Conservation (phyloP, 495 filamentous ascomycete genomes). For the Aspergillus conjunctus region DNA sequence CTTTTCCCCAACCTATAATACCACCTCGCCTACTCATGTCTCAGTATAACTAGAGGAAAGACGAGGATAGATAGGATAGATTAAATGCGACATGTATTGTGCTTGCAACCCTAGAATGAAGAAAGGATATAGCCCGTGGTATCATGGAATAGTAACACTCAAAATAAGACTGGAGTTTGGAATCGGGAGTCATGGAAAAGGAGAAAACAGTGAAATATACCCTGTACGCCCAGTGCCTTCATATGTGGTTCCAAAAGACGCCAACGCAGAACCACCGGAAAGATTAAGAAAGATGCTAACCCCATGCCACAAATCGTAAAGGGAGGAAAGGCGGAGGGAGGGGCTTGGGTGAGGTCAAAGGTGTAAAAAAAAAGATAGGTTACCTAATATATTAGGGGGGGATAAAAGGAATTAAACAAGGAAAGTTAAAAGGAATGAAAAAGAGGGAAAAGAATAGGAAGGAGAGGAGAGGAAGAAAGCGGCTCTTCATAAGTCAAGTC, state of each 20-base stretch:
- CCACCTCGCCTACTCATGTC: neutral
- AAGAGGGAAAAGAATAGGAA: neutral
- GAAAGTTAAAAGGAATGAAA: neutral
- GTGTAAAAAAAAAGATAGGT: too few species aligned
- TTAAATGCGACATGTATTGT: neutral
- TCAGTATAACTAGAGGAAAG: too few species aligned
- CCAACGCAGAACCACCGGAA: slow-evolving; percentile 23
- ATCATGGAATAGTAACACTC: slow-evolving; percentile 34
- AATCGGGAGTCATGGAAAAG: too few species aligned
- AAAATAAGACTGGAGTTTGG: neutral
- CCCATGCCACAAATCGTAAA: neutral
- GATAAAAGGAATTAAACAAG: neutral
- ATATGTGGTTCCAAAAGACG: slow-evolving; percentile 7
- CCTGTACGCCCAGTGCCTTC: slow-evolving; percentile 21
- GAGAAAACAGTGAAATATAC: neutral
- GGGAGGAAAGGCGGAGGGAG: too few species aligned
- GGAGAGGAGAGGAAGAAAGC: neutral
- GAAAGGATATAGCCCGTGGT: slow-evolving; percentile 37
- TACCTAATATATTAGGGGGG: neutral
- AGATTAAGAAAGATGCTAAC: neutral
- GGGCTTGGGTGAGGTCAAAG: too few species aligned
- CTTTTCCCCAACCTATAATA: neutral
- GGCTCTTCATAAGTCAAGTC: slow-evolving; percentile 31
- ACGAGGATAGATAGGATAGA: neutral
- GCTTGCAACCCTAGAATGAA: slow-evolving; percentile 2